Evolutionary conservation across 140 eudicot species (phyloP).

Genomic region (Cichorium intybus): DNA sequence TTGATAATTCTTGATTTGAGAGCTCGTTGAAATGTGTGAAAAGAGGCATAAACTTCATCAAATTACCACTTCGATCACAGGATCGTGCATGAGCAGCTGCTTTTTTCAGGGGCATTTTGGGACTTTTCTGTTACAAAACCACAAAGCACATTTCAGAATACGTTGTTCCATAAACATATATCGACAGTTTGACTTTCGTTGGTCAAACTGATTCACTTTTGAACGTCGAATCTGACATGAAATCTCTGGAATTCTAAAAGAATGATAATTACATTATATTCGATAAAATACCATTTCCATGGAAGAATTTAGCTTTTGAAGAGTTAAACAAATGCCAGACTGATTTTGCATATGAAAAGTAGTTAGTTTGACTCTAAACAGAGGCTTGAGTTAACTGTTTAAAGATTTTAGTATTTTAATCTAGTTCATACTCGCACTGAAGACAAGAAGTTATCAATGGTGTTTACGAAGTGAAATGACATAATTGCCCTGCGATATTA

Average conservation of each 20-base stretch:
- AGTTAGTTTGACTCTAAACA: conserved; percentile 1
- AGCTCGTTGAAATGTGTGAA: not conserved
- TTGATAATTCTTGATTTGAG: not conserved
- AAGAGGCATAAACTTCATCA: not conserved
- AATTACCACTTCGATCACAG: conserved; percentile 9
- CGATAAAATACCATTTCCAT: not conserved
- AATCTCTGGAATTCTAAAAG: not conserved
- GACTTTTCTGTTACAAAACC: conserved; percentile 24
- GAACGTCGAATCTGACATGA: not conserved
- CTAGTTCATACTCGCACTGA: too few species aligned
- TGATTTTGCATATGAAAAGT: not conserved
- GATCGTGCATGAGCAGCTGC: conserved; percentile 26
- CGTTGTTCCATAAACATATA: not conserved
- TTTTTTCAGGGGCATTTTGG: conserved; percentile 16
- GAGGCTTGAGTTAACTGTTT: too few species aligned
- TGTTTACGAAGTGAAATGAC: not conserved
- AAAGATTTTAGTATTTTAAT: too few species aligned
- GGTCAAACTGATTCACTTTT: not conserved
- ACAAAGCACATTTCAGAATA: not conserved
- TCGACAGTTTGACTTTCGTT: not conserved
- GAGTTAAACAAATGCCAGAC: not conserved
- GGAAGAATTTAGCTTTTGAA: not conserved
- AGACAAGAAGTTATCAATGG: not conserved
- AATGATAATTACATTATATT: not conserved
- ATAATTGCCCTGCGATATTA: not conserved